Evolutionary conservation across 78 protist species (phyloP).

Genomic region (Tieghemostelium lacteum): DNA sequence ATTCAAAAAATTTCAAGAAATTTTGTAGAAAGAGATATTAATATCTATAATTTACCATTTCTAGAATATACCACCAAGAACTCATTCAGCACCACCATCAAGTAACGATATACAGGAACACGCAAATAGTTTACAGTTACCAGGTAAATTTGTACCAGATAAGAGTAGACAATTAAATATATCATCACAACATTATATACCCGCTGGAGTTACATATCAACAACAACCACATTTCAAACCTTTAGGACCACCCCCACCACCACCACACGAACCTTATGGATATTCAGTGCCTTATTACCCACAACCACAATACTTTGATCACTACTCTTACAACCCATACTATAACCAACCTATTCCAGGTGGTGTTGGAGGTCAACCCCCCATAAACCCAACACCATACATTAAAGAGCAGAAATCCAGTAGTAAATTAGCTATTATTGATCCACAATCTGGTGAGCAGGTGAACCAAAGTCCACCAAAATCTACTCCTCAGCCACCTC

Average conservation of each 20-base stretch:
- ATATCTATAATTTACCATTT: neutral
- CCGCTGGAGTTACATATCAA: neutral
- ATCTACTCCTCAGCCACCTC: neutral
- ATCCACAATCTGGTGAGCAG: neutral
- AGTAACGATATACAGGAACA: neutral
- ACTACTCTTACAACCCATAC: neutral
- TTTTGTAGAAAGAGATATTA: no score
- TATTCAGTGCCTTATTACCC: neutral
- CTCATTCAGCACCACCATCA: neutral
- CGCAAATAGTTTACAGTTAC: neutral
- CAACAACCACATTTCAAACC: neutral
- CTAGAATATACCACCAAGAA: neutral
- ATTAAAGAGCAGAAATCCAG: neutral
- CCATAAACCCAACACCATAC: neutral
- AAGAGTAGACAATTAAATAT: neutral
- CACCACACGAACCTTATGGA: neutral
- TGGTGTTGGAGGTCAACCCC: neutral
- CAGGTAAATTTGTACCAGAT: neutral
- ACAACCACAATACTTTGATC: neutral
- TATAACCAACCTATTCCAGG: neutral
- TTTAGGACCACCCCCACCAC: neutral
- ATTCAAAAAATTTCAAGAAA: no score
- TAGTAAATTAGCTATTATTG: slow-evolving; percentile 8
- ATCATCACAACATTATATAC: no score
- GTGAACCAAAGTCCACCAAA: slow-evolving; percentile 18